Conservation (phyloP, 306 rosid genomes). For the Medicago truncatula region DNA sequence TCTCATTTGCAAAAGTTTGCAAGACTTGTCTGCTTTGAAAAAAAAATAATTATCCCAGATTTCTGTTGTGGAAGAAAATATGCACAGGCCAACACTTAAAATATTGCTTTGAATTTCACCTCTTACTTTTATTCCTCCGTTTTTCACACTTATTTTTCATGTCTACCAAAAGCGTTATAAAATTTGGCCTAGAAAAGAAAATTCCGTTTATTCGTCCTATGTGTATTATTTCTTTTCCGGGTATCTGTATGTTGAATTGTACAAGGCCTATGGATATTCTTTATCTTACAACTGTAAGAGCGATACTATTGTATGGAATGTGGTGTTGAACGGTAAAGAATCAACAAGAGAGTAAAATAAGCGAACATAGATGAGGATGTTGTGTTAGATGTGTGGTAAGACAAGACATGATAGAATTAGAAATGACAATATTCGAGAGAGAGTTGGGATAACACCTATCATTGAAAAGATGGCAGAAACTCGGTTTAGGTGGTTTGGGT, state of each 20-base stretch:
- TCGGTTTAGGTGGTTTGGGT: too few relatives aligned
- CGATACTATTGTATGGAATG: too few relatives aligned
- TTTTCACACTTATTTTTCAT: neutral
- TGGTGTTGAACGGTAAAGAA: too few relatives aligned
- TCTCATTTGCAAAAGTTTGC: neutral
- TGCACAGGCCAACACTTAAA: neutral
- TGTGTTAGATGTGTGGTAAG: too few relatives aligned
- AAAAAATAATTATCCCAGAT: neutral
- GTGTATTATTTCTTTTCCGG: neutral
- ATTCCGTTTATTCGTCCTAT: neutral
- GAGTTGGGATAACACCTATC: too few relatives aligned
- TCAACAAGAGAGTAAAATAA: too few relatives aligned
- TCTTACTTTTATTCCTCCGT: neutral
- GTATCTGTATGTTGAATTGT: constrained; percentile 3
- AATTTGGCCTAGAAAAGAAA: constrained; percentile 5
- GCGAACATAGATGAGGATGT: too few relatives aligned
- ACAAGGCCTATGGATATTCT: neutral
- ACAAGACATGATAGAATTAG: too few relatives aligned
- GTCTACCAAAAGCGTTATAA: neutral
- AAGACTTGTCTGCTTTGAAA: neutral
- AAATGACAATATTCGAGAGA: too few relatives aligned
- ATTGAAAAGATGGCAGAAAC: too few relatives aligned
- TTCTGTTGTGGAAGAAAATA: constrained; percentile 4
- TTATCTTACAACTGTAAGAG: too few relatives aligned
- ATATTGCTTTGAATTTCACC: neutral